A percentile compares a stretch with the other conserved stretches of the same genome.
Evolutionary conservation across 768 basidiomycete species (phyloP).

Genomic region (Rhodotorula kratochvilovae): DNA sequence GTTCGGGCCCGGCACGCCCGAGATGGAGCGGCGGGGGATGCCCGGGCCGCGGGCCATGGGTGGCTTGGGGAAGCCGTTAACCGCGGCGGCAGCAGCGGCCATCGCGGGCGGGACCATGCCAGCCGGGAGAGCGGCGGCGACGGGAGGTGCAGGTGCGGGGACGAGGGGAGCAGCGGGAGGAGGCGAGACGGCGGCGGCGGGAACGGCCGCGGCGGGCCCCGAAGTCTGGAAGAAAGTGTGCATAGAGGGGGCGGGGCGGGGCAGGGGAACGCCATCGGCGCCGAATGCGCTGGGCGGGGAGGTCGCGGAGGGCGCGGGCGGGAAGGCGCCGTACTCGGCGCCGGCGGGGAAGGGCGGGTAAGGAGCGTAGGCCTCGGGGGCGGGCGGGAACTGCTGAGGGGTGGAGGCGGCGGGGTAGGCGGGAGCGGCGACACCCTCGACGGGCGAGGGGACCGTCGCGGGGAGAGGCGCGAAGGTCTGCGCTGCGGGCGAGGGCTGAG

Average conservation of each 20-base stretch:
- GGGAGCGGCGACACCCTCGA: not conserved
- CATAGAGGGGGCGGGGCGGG: conserved; percentile 15
- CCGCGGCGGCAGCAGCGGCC: not conserved
- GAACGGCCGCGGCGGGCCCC: too few relatives aligned
- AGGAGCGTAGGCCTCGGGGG: not conserved
- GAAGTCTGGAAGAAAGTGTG: conserved; percentile 39
- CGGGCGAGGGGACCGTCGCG: not conserved
- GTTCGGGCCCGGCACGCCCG: not conserved
- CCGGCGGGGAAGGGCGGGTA: too few relatives aligned
- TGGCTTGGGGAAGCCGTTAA: not conserved
- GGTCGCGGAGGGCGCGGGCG: not conserved
- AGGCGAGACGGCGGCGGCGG: conserved; percentile 4
- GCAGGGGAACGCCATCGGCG: not conserved
- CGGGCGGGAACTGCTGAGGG: not conserved
- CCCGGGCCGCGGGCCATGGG: conserved; percentile 6
- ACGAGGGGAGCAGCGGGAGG: not conserved
- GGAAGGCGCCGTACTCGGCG: too few relatives aligned
- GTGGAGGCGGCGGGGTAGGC: not conserved
- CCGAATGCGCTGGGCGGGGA: not conserved
- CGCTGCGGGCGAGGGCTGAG: not conserved
- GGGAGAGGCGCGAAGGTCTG: not conserved
- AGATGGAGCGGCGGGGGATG: not conserved
- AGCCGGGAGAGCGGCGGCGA: not conserved
- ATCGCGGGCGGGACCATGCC: not conserved
- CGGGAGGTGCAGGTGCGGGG: not conserved